These are phyloP conservation scores for Backusella mclennaniae DNA, from an alignment of 192 early-diverging fungal species.

Conservation along the genomic window DNA sequence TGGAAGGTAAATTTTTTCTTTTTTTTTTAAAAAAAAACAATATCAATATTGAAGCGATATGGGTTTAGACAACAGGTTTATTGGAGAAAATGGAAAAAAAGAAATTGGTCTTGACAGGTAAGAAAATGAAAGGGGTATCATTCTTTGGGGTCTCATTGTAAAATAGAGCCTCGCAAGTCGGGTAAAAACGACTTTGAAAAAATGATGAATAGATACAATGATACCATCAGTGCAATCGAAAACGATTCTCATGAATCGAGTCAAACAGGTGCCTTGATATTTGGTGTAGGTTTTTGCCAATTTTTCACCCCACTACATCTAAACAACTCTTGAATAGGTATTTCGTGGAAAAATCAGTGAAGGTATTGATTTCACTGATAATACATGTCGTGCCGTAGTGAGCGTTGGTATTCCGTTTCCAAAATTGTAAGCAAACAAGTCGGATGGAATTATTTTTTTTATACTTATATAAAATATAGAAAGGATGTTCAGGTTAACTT, in stretches of 20 bases:
- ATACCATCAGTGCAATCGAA: not conserved
- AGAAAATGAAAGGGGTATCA: not conserved
- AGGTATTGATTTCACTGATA: conserved; percentile 73
- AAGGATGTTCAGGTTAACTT: conserved; percentile 58
- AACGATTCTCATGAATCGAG: not conserved
- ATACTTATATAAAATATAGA: not conserved
- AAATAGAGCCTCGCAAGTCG: conserved; percentile 5
- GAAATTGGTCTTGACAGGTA: conserved; percentile 15
- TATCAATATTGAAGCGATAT: not conserved
- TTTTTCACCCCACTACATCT: not conserved
- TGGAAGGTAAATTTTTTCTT: conserved; percentile 25
- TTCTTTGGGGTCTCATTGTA: not conserved
- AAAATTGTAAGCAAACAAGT: conserved; percentile 19
- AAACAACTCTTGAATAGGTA: conserved; percentile 25
- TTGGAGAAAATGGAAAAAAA: conserved; percentile 9
- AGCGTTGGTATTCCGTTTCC: conserved; percentile 65
- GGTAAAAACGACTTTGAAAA: conserved; percentile 25
- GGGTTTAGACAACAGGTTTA: conserved; percentile 19
- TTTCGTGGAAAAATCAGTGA: conserved; percentile 73
- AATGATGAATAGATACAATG: conserved; percentile 21
- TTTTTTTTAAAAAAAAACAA: not conserved
- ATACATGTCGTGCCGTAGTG: conserved; percentile 62
- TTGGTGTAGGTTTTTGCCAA: conserved; percentile 46
- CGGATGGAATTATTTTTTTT: too few species aligned
- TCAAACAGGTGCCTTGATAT: conserved; percentile 52